Conservation (phyloP, 2,329 filamentous ascomycete genomes). For the Catunica adiposa region DNA sequence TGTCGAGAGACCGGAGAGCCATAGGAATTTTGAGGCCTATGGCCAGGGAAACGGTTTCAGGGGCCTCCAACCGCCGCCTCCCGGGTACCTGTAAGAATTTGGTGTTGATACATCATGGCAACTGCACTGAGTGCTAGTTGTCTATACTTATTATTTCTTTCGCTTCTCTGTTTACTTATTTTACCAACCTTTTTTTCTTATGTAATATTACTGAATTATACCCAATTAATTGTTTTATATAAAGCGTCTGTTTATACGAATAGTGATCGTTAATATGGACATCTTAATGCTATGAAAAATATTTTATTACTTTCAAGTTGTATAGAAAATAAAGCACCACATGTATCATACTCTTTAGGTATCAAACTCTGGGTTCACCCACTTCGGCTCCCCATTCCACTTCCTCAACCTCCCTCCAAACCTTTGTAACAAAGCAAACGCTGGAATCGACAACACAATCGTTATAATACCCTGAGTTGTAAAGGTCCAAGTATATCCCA, state of each 20-base stretch:
- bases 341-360: background rate
- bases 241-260: background rate
- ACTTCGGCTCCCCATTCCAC: slow-evolving; percentile 24
- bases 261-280: background rate
- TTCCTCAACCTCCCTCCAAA: slow-evolving; percentile 25
- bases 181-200: slow-evolving; percentile 2
- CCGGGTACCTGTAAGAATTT: slow-evolving; percentile 4
- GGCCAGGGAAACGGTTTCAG: background rate
- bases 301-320: background rate
- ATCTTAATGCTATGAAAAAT: background rate
- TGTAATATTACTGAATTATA: slow-evolving; percentile 2
- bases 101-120: background rate
- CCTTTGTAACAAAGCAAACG: slow-evolving; percentile 24
- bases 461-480: slow-evolving; percentile 31
- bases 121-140: background rate
- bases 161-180: slow-evolving; percentile 10
- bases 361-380: slow-evolving; percentile 30
- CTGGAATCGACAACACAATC: slow-evolving; percentile 23
- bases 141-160: background rate
- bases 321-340: background rate
- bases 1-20: slow-evolving; percentile 3
- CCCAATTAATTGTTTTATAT: background rate
- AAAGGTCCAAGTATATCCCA: slow-evolving; percentile 35
- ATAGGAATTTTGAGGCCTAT: slow-evolving; percentile 9
- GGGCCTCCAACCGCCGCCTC: background rate